phyloP scores from a whole-genome alignment of 1,139 yeast genomes.

The Lodderomyces beijingensis region DNA sequence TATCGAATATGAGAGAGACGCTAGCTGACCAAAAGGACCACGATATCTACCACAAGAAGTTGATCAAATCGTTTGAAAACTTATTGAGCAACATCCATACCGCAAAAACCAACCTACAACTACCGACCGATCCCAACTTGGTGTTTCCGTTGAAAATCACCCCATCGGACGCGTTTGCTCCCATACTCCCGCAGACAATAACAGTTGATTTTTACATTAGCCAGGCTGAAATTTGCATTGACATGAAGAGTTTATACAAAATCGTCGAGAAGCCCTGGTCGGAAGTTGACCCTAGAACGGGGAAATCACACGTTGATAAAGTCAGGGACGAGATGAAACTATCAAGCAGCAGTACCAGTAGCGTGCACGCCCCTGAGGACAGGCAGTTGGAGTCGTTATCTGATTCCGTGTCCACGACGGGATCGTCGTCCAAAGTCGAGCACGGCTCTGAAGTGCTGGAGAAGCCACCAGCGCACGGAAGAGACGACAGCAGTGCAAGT shows the following conservation, averaged over 20 bases:
- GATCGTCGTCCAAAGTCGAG: not conserved
- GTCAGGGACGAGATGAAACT: slow-evolving; percentile 40
- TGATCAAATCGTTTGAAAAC: slow-evolving; percentile 23
- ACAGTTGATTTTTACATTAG: slow-evolving; percentile 40
- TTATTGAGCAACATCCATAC: slow-evolving; percentile 26
- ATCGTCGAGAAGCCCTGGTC: slow-evolving; percentile 44
- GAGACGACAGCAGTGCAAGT: not conserved
- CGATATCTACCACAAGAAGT: slow-evolving; percentile 15
- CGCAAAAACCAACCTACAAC: slow-evolving; percentile 36
- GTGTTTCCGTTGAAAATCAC: slow-evolving; percentile 39
- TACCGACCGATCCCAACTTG: slow-evolving; percentile 39
- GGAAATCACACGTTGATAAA: slow-evolving; percentile 38
- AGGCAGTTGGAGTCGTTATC: too few species aligned
- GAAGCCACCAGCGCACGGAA: not conserved
- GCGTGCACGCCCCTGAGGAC: too few species aligned
- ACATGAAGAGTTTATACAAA: slow-evolving; percentile 35
- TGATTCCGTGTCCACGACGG: not conserved
- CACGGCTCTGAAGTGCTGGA: not conserved
- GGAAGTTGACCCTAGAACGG: slow-evolving; percentile 26
- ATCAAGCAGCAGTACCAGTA: slow-evolving; percentile 11
- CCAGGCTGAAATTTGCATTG: slow-evolving; percentile 45
- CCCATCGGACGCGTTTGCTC: slow-evolving; percentile 25
- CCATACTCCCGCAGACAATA: slow-evolving; percentile 27
- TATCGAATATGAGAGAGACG: slow-evolving; percentile 7
- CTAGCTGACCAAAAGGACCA: slow-evolving; percentile 7